Evolutionary conservation across 257 asterid species (phyloP), one percentile per base, ranked within the genome.

Genomic region (Perilla frutescens): DNA sequence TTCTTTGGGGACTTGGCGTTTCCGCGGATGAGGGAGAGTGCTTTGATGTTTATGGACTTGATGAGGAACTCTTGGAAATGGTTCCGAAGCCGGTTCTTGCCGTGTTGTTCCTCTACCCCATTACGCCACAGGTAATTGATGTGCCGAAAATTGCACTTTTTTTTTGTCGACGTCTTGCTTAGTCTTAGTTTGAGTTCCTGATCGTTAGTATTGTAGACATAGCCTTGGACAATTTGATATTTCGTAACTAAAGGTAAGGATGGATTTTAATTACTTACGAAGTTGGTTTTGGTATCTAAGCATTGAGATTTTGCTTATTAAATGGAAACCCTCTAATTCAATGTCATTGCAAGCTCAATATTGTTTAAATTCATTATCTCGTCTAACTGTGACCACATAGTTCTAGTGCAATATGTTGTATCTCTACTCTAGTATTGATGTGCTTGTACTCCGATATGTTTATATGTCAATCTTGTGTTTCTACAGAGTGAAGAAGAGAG

Each of bases 51-150:
- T 90, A 87, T 75, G 99, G 99, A 66, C 89, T 95, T 74, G 99
- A 95, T 78, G 96, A 84, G 60, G 98, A 89, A 51, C 96, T 92
- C 56, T 53, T 95, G 87, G 98, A 80, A 73, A 90, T 92, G 98
- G 99, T 95, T 53, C 99, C 99, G 0, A 82, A 89, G 88, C 99
- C 98, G 8, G 97, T 91, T 14, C 91, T 91, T 0, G 96, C 99
- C 1, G 97, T 94, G 43, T 70, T 94, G 80, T 87, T 90, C 74
- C 97, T 94, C 34, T 94, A 87, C 80, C 99, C 99, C 47, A 49
- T 90, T 55, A 94, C 99, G 6, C 3, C 81, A 8, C 75, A 90
- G 96, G 98, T 93, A 72, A 50, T 53, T 72, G 20, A 5, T 79
- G 29, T 37, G 12, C 43, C 9, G 13, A 44, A 67, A 14, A 3